phyloP scores from a whole-genome alignment of 2,329 filamentous ascomycete genomes.

The Amesomyces nigricolor region DNA sequence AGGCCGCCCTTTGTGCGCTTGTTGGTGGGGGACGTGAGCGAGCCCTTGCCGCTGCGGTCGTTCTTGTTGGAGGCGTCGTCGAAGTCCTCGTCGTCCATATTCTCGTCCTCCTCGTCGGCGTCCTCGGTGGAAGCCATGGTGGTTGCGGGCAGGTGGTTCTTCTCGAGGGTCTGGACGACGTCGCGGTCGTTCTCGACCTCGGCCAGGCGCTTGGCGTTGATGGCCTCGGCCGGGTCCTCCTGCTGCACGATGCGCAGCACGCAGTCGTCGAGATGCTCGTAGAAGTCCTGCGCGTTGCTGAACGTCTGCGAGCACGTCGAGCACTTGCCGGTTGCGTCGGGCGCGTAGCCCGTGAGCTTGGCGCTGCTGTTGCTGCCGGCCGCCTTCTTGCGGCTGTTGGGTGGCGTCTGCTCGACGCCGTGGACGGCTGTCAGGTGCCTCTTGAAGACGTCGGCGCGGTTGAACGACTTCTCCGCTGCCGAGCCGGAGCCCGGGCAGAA shows the following conservation, averaged over 20 bases:
- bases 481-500: slow-evolving; percentile 89
- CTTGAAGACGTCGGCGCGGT: slow-evolving; percentile 94
- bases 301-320: slow-evolving; percentile 91
- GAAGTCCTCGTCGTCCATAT: slow-evolving; percentile 56
- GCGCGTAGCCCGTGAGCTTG: slow-evolving; percentile 65
- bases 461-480: slow-evolving; percentile 88
- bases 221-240: slow-evolving; percentile 62
- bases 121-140: slow-evolving; percentile 31
- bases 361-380: slow-evolving; percentile 43
- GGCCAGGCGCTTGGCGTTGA: slow-evolving; percentile 61
- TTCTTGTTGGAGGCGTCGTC: slow-evolving; percentile 49
- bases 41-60: slow-evolving; percentile 35
- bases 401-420: slow-evolving; percentile 85
- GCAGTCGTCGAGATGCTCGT: slow-evolving; percentile 86
- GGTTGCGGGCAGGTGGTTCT: slow-evolving; percentile 56
- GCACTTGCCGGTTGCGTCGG: slow-evolving; percentile 85
- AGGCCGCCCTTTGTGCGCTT: slow-evolving; percentile 49
- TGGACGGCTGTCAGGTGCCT: slow-evolving; percentile 86
- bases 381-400: slow-evolving; percentile 77
- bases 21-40: slow-evolving; percentile 44
- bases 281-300: slow-evolving; percentile 92
- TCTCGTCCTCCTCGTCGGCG: slow-evolving; percentile 42
- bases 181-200: slow-evolving; percentile 60
- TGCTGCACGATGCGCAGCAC: slow-evolving; percentile 67
- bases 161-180: slow-evolving; percentile 57